Evolutionary conservation across 495 filamentous ascomycete species (phyloP).

Genomic region (Acidomyces sp.): DNA sequence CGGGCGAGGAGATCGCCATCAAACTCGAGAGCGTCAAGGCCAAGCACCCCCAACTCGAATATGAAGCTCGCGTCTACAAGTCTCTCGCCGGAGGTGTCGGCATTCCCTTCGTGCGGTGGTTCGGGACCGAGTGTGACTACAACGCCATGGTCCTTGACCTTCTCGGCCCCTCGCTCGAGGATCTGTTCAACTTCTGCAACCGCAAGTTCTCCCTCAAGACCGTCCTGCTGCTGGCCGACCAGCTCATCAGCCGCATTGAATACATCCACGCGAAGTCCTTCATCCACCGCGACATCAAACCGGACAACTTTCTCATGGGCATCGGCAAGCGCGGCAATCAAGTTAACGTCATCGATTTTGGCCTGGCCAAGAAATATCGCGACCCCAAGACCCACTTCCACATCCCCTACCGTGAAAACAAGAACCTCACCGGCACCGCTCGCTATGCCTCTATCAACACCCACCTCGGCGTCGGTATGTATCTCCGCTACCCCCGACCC

Average conservation of each 20-base stretch:
- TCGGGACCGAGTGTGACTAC: constrained; percentile 99
- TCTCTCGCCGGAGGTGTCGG: constrained; percentile 96
- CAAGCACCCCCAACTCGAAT: constrained; percentile 98
- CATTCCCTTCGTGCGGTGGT: constrained; percentile 99
- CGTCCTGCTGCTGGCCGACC: constrained; percentile 93
- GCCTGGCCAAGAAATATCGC: constrained; percentile 98
- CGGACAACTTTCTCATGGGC: constrained; percentile 99
- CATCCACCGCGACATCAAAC: constrained; percentile 99
- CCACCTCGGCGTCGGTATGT: constrained; percentile 80
- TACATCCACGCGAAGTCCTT: constrained; percentile 99
- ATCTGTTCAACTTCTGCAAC: constrained; percentile 99
- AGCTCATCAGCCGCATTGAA: constrained; percentile 98
- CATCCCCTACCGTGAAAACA: constrained; percentile 99
- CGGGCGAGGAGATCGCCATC: constrained; percentile 98
- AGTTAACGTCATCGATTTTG: constrained; percentile 99
- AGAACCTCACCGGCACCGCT: constrained; percentile 98
- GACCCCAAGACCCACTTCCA: constrained; percentile 99
- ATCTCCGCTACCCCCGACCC: constrained; percentile 4
- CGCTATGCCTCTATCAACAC: constrained; percentile 99
- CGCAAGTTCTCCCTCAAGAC: constrained; percentile 99
- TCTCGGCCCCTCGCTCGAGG: constrained; percentile 92
- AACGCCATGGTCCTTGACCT: constrained; percentile 99
- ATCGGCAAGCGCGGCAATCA: constrained; percentile 99
- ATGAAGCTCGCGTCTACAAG: constrained; percentile 99
- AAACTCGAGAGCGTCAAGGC: constrained; percentile 99